These are phyloP conservation scores for Colletotrichum cordylinicola DNA, from an alignment of 2,329 filamentous ascomycete species.

Conservation along the genomic window DNA sequence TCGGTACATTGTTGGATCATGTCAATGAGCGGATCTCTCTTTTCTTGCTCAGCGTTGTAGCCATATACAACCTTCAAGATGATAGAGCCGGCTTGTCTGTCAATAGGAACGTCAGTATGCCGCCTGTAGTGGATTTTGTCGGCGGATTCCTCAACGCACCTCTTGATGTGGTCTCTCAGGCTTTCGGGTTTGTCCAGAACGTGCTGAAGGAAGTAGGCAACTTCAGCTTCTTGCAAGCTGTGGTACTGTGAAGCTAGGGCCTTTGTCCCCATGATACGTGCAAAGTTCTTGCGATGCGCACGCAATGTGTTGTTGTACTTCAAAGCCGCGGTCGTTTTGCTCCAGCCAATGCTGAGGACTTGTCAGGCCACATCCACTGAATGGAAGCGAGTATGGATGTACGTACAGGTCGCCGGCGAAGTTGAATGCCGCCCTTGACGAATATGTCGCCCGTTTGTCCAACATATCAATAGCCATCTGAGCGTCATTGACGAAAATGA, in stretches of 20 bases:
- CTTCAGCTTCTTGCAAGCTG: constrained; percentile 42
- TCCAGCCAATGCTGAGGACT: not conserved
- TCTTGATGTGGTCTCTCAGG: not conserved
- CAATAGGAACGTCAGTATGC: not conserved
- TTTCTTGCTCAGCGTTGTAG: constrained; percentile 13
- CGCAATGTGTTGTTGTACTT: not conserved
- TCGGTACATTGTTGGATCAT: constrained; percentile 4
- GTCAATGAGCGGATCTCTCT: constrained; percentile 16
- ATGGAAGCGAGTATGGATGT: constrained; percentile 3
- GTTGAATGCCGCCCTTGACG: constrained; percentile 35
- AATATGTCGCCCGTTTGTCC: constrained; percentile 37
- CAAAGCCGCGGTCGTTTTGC: not conserved
- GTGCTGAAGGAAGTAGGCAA: constrained; percentile 26
- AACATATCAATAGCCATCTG: constrained; percentile 41
- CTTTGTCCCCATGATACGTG: constrained; percentile 49
- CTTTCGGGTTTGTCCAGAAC: not conserved
- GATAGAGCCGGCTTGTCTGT: constrained; percentile 21
- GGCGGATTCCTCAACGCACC: not conserved
- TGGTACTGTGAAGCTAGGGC: constrained; percentile 42
- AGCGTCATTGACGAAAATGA: constrained; percentile 45
- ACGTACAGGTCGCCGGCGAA: constrained; percentile 42
- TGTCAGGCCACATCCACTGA: not conserved
- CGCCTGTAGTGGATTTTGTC: not conserved
- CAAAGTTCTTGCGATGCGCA: constrained; percentile 44
- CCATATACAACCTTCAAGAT: constrained; percentile 22